phyloP scores from a whole-genome alignment of 2,329 filamentous ascomycete genomes.

The Botryotinia narcissicola region DNA sequence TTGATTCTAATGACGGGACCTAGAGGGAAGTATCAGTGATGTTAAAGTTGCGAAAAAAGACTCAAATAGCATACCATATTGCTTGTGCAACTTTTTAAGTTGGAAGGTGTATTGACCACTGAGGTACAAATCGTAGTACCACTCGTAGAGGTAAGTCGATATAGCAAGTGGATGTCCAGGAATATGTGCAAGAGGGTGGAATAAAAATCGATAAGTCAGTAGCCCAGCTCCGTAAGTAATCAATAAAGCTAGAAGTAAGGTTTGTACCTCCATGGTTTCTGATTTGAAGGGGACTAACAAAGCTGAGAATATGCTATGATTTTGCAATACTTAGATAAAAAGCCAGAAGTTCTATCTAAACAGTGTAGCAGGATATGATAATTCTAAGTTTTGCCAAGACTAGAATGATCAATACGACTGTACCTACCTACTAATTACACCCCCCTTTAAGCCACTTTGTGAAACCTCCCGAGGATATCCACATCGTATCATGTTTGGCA shows the following conservation, averaged over 20 bases:
- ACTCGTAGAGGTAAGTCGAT: slow-evolving; percentile 15
- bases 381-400: no score
- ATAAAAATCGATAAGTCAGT: slow-evolving; percentile 7
- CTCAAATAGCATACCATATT: slow-evolving; percentile 39
- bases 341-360: not conserved
- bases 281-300: not conserved
- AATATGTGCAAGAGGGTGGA: slow-evolving; percentile 5
- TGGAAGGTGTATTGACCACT: slow-evolving; percentile 44
- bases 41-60: not conserved
- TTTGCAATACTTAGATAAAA: not conserved
- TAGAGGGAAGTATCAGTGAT: not conserved
- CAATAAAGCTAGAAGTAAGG: not conserved
- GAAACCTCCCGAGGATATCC: not conserved
- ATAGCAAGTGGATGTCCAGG: not conserved
- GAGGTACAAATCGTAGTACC: slow-evolving; percentile 44
- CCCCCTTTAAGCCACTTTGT: not conserved
- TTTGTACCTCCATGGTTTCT: not conserved
- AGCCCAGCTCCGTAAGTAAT: not conserved
- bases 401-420: not conserved
- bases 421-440: not conserved
- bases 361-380: not conserved
- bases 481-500: not conserved
- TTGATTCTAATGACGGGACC: slow-evolving; percentile 23
- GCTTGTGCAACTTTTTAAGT: slow-evolving; percentile 43
- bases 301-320: not conserved